Percentiles rank a stretch among this genome's conserved stretches.
phyloP scores from a whole-genome alignment of 2,329 filamentous ascomycete genomes.

The Mycosphaerella arachidis region DNA sequence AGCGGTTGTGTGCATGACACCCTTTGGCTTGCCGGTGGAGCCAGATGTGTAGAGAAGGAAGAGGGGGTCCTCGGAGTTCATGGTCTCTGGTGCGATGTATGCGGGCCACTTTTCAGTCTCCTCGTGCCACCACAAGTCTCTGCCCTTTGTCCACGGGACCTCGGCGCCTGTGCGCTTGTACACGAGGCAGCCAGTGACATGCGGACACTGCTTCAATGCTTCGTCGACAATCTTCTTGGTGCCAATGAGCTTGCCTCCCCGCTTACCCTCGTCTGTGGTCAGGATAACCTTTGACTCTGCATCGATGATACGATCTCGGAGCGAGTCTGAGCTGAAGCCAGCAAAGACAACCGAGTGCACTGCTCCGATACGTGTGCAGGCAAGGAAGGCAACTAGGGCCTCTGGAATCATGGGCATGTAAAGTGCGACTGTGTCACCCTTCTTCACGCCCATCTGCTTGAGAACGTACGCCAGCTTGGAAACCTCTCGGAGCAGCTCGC shows the following conservation, averaged over 20 bases:
- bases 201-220: slow-evolving; percentile 90
- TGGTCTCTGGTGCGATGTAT: slow-evolving; percentile 82
- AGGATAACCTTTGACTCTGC: slow-evolving; percentile 90
- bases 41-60: slow-evolving; percentile 98
- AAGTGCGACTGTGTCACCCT: slow-evolving; percentile 94
- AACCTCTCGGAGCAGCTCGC: slow-evolving; percentile 88
- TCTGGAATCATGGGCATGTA: slow-evolving; percentile 99
- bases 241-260: slow-evolving; percentile 92
- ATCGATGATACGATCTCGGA: slow-evolving; percentile 91
- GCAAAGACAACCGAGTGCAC: slow-evolving; percentile 97
- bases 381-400: slow-evolving; percentile 84
- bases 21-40: slow-evolving; percentile 97
- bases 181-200: slow-evolving; percentile 78
- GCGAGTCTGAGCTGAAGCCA: slow-evolving; percentile 92
- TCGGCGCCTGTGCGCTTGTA: slow-evolving; percentile 94
- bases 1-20: slow-evolving; percentile 94
- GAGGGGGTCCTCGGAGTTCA: slow-evolving; percentile 91
- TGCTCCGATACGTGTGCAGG: slow-evolving; percentile 86
- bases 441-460: slow-evolving; percentile 92
- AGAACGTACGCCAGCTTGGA: slow-evolving; percentile 81
- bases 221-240: slow-evolving; percentile 99
- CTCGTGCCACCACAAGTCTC: slow-evolving; percentile 98
- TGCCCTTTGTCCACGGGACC: slow-evolving; percentile 80
- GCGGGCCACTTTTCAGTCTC: slow-evolving; percentile 94
- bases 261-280: slow-evolving; percentile 95